Percentiles rank a stretch among this genome's conserved stretches.
Conservation (phyloP, 2,329 filamentous ascomycete species). For the Drechslerella coelobrocha region DNA sequence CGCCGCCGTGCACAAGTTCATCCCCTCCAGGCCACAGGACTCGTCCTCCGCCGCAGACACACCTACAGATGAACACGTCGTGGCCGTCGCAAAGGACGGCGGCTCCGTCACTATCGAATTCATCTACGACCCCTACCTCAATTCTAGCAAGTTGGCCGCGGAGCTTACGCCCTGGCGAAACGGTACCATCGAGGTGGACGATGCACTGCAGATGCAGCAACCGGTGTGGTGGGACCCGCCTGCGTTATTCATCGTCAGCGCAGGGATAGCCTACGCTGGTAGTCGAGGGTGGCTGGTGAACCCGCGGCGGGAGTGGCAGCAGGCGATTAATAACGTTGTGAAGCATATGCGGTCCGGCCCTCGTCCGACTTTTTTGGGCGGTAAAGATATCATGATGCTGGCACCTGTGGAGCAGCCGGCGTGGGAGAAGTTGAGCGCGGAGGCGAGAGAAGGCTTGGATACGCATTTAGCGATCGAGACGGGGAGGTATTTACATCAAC, state of each 20-base stretch:
- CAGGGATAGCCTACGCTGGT: conserved; percentile 65
- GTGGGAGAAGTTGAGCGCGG: conserved; percentile 60
- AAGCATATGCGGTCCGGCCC: conserved; percentile 56
- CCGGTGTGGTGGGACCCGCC: too few relatives aligned
- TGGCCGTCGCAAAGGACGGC: conserved; percentile 51
- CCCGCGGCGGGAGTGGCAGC: conserved; percentile 54
- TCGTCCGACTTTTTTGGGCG: conserved; percentile 28
- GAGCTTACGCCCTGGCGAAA: conserved; percentile 59
- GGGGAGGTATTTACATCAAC: conserved; percentile 63
- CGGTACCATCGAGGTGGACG: conserved; percentile 38
- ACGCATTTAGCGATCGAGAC: conserved; percentile 63
- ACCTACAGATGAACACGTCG: conserved; percentile 61
- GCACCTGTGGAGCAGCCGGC: conserved; percentile 62
- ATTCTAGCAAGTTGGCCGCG: conserved; percentile 61
- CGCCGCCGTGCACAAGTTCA: conserved; percentile 59
- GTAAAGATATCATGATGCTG: conserved; percentile 58
- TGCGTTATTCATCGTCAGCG: conserved; percentile 64
- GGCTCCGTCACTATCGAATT: conserved; percentile 64
- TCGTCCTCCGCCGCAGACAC: conserved; percentile 56
- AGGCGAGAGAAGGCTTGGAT: conserved; percentile 60
- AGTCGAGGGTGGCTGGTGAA: conserved; percentile 53
- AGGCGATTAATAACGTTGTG: conserved; percentile 61
- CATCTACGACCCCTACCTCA: conserved; percentile 70
- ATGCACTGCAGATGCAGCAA: conserved; percentile 22
- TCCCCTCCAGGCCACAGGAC: conserved; percentile 29